Evolutionary conservation across 441 rosid species (phyloP).

Genomic region (Euphorbia schlechtendalii): DNA sequence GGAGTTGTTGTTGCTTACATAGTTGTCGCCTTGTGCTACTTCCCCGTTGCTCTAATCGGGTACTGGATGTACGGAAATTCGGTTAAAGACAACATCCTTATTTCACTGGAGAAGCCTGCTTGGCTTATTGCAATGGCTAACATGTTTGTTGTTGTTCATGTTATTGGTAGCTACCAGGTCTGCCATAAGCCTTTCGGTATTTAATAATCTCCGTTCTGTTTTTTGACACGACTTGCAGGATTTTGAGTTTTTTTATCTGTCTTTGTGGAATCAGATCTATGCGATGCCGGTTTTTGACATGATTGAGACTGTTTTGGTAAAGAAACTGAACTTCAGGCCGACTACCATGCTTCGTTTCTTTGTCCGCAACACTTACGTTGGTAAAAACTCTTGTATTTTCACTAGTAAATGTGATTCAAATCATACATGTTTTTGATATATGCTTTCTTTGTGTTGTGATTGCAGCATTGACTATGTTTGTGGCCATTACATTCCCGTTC

Average conservation of each 20-base stretch:
- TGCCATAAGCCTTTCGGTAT: background rate
- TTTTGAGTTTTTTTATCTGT: too few species aligned
- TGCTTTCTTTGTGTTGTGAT: background rate
- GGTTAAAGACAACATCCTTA: constrained; percentile 66
- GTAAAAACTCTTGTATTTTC: constrained; percentile 25
- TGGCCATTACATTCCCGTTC: constrained; percentile 58
- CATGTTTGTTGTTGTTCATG: constrained; percentile 67
- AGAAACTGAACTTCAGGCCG: constrained; percentile 48
- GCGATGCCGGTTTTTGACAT: constrained; percentile 87
- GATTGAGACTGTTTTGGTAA: constrained; percentile 71
- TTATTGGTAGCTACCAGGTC: constrained; percentile 86
- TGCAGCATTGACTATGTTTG: constrained; percentile 57
- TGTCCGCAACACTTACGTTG: constrained; percentile 54
- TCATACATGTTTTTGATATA: too few species aligned
- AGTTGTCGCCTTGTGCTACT: constrained; percentile 69
- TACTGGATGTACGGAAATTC: constrained; percentile 54
- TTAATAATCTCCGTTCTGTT: background rate
- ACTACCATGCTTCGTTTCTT: constrained; percentile 46
- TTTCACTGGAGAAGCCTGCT: constrained; percentile 49
- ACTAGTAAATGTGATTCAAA: background rate
- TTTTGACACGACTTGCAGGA: background rate
- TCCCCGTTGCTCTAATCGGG: constrained; percentile 69
- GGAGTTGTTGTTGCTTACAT: constrained; percentile 70
- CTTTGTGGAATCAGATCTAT: constrained; percentile 27
- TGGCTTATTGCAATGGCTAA: constrained; percentile 75